Base-by-base conservation (phyloP, 192 early-diverging fungal species). In the Phlyctochytrium planicorne region DNA sequence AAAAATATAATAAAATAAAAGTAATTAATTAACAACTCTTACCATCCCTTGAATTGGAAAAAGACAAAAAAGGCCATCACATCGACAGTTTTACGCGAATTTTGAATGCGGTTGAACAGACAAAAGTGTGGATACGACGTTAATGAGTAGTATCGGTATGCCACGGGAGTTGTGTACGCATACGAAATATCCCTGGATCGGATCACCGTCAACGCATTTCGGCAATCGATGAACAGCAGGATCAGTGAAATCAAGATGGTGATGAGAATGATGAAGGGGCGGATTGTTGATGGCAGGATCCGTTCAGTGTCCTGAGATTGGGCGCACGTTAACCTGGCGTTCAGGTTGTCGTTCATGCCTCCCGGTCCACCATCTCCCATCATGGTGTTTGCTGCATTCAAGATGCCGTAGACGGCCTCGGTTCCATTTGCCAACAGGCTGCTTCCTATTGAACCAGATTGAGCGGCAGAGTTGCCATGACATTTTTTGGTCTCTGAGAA, bases 41-140 rank as follows among this genome's bases (percentile, higher is more conserved):
- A 67, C 66, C 61, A 80, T 88, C 91, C 88, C 76, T 90, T 87
- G 63, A 94, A 87, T 20, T 82, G 79, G 73, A 94, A 94, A 66
- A 90, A 95, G 23, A 91, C 88, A 77, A 84, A 94, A 69, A 93
- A 94, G 3, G 92, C 90, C 1, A 93, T 24, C 1, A 81, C 70
- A 56, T 95, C 93, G 27, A 79, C 78, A 6, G 62, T 60, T 72
- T 82, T 90, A 12, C 80, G 84, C 2, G 86, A 84, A 40, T 82
- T 77, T 52, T 92, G 77, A 60, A 95, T 88, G 35, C 87, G 80
- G 2, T 71, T 52, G 70, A 95, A 95, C 37, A 95, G 81, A 74
- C 93, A 95, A 64, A 82, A 95, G 78, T 94, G 87, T 12, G 87
- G 70, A 72, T 91, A 94, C 16, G 84, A 88, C 30, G 80, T 80